Conservation (phyloP, 805 yeast species). For the Pachysolen tannophilus region DNA sequence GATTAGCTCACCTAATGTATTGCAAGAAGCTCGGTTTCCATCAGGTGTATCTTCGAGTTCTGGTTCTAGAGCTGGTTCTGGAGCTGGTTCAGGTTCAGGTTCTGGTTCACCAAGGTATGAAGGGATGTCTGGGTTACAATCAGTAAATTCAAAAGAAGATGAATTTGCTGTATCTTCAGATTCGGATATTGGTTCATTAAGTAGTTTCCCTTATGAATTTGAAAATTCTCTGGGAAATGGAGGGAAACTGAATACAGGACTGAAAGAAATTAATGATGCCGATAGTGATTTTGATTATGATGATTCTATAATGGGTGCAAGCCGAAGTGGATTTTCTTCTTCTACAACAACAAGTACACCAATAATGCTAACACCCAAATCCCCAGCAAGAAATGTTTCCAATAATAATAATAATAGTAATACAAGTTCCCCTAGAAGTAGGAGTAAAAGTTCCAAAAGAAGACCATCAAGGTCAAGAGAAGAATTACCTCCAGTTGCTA, state of each 20-base stretch:
- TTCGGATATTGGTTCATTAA: constrained; percentile 21
- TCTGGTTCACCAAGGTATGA: no score
- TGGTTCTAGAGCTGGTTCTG: no score
- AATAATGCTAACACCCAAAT: neutral
- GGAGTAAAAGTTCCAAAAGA: constrained; percentile 19
- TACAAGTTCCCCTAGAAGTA: constrained; percentile 14
- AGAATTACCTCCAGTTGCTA: constrained; percentile 46
- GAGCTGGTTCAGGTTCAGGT: no score
- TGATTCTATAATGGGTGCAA: constrained; percentile 1
- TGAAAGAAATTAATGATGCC: no score
- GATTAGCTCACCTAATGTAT: no score
- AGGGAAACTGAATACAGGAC: constrained; percentile 2
- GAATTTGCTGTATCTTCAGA: constrained; percentile 20
- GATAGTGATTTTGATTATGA: constrained; percentile 1
- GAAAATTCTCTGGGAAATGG: constrained; percentile 4
- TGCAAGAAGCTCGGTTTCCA: no score
- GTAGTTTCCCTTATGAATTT: constrained; percentile 11
- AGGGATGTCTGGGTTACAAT: no score
- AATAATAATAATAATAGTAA: neutral
- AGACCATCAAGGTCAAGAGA: constrained; percentile 11
- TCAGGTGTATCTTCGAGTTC: no score
- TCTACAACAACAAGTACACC: neutral
- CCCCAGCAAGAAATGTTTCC: constrained; percentile 10
- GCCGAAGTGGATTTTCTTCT: neutral
- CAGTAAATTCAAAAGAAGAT: constrained; percentile 20